These are phyloP conservation scores for Xylaria sp. DNA, from an alignment of 2,329 filamentous ascomycete genomes.

Conservation along the genomic window DNA sequence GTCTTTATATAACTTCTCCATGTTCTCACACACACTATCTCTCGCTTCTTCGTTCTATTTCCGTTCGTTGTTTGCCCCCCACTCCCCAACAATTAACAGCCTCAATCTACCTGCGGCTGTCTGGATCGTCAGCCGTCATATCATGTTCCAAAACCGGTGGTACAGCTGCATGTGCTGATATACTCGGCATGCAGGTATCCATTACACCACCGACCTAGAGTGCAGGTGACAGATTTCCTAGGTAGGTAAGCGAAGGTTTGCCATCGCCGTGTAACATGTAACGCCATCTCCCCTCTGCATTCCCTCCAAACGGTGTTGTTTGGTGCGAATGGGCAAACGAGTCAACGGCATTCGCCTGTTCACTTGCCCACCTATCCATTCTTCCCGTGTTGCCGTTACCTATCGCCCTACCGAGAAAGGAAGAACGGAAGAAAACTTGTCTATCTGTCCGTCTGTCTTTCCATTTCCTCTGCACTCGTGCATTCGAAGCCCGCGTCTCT, in stretches of 20 bases:
- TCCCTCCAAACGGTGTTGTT: conserved; percentile 1
- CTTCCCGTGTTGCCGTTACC: no score
- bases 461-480: conserved; percentile 1
- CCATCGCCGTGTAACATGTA: conserved; percentile 25
- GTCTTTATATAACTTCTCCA: background rate
- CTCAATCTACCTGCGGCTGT: conserved; percentile 25
- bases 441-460: background rate
- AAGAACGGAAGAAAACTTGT: background rate
- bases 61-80: background rate
- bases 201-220: conserved; percentile 7
- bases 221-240: conserved; percentile 1
- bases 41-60: background rate
- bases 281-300: conserved; percentile 18
- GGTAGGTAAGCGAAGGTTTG: conserved; percentile 24
- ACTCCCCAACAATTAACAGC: background rate
- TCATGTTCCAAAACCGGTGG: background rate
- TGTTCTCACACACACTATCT: background rate
- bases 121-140: conserved; percentile 11
- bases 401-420: background rate
- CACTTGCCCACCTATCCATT: background rate
- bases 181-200: conserved; percentile 26
- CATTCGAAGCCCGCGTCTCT: conserved; percentile 11
- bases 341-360: background rate
- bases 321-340: conserved; percentile 9
- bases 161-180: conserved; percentile 4